These are phyloP conservation scores for Lactarius psammicola DNA, from an alignment of 768 basidiomycete species.

Conservation along the genomic window DNA sequence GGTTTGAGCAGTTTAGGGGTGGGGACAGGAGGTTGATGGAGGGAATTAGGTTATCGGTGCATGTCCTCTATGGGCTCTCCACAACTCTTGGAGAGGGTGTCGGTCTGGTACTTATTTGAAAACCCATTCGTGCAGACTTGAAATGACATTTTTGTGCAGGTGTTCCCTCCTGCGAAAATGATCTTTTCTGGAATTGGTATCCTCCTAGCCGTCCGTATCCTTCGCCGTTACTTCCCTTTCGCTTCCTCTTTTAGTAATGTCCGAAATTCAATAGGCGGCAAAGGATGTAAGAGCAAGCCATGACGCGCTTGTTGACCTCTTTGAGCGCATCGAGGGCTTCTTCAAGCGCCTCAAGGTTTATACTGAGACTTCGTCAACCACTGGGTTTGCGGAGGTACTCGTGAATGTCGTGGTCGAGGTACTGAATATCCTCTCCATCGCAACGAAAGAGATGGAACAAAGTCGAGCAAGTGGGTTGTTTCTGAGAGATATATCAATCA, in stretches of 20 bases:
- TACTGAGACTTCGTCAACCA: neutral
- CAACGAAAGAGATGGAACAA: neutral
- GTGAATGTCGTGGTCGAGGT: neutral
- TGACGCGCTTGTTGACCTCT: neutral
- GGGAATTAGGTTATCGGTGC: too few species aligned
- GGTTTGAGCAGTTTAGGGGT: too few species aligned
- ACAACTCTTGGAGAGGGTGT: too few species aligned
- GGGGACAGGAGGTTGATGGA: too few species aligned
- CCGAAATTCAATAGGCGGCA: neutral
- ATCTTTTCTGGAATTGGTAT: too few species aligned
- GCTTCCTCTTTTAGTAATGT: neutral
- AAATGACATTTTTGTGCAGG: too few species aligned
- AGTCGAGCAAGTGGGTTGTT: neutral
- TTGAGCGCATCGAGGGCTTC: neutral
- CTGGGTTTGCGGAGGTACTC: neutral
- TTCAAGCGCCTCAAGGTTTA: neutral
- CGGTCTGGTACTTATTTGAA: too few species aligned
- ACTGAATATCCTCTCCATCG: neutral
- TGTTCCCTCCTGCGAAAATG: too few species aligned
- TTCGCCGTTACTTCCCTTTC: too few species aligned
- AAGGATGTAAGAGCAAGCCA: neutral
- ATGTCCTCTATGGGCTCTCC: too few species aligned
- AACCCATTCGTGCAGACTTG: too few species aligned
- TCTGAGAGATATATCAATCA: neutral
- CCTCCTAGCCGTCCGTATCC: too few species aligned